Percentiles rank a stretch among this genome's conserved stretches.
These are phyloP conservation scores for Pseudocercospora macadamiae DNA, from an alignment of 2,329 filamentous ascomycete genomes.

Conservation along the genomic window DNA sequence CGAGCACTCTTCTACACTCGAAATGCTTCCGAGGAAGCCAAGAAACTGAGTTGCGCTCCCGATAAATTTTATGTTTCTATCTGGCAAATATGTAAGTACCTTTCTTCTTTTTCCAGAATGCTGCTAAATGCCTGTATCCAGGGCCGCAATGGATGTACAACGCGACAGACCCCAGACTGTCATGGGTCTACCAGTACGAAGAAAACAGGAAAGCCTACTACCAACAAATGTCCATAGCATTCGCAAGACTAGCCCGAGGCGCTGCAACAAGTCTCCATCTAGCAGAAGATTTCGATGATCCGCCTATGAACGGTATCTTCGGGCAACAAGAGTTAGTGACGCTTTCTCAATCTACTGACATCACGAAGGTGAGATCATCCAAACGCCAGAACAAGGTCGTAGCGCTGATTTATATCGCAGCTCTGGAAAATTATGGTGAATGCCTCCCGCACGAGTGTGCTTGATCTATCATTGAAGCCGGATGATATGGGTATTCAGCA, in stretches of 20 bases:
- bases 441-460: too few species aligned
- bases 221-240: not conserved
- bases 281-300: not conserved
- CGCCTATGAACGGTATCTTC: not conserved
- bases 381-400: too few species aligned
- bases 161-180: not conserved
- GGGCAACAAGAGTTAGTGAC: not conserved
- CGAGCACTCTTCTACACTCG: not conserved
- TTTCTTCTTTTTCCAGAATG: too few species aligned
- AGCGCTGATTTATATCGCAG: too few species aligned
- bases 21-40: not conserved
- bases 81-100: not conserved
- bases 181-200: not conserved
- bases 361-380: not conserved
- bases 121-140: too few species aligned
- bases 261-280: not conserved
- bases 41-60: not conserved
- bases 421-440: too few species aligned
- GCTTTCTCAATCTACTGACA: not conserved
- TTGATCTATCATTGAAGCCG: too few species aligned
- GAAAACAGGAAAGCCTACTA: not conserved
- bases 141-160: not conserved
- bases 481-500: not conserved
- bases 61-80: not conserved
- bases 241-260: not conserved